These are phyloP conservation scores for Theileria parva DNA, from an alignment of 169 alveolate genomes.

Conservation along the genomic window DNA sequence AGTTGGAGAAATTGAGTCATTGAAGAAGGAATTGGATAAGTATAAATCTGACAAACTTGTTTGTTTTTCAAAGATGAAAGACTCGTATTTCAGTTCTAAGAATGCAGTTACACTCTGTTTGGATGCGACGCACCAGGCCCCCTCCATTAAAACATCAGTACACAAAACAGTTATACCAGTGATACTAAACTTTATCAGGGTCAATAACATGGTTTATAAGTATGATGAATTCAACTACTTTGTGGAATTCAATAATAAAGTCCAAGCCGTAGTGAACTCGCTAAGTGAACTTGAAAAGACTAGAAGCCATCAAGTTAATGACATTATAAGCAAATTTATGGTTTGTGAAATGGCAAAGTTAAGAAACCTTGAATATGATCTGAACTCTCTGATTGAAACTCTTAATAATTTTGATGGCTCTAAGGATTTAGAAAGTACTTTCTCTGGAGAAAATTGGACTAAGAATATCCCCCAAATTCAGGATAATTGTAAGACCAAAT, in stretches of 20 bases:
- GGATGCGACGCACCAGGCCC: slow-evolving; percentile 61
- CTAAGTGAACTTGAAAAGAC: slow-evolving; percentile 24
- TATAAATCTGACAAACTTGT: slow-evolving; percentile 28
- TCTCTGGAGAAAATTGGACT: background rate
- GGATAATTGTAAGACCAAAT: background rate
- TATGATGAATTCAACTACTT: background rate
- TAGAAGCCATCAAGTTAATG: slow-evolving; percentile 20
- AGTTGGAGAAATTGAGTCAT: background rate
- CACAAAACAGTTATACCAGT: slow-evolving; percentile 51
- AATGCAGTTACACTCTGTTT: slow-evolving; percentile 40
- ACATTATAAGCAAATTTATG: slow-evolving; percentile 37
- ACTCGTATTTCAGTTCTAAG: slow-evolving; percentile 45
- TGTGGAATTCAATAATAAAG: slow-evolving; percentile 13
- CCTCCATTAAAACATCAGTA: slow-evolving; percentile 47
- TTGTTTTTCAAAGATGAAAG: slow-evolving; percentile 26
- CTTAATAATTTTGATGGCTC: slow-evolving; percentile 39
- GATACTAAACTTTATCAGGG: slow-evolving; percentile 42
- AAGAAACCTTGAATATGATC: slow-evolving; percentile 57
- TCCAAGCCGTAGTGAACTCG: background rate
- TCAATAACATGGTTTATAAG: background rate
- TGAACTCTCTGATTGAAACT: slow-evolving; percentile 20
- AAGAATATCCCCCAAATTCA: background rate
- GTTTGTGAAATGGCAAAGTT: slow-evolving; percentile 57
- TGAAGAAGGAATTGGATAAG: slow-evolving; percentile 14
- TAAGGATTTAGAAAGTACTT: background rate